phyloP scores from a whole-genome alignment of 1,139 yeast species.

The Diutina mesorugosa region DNA sequence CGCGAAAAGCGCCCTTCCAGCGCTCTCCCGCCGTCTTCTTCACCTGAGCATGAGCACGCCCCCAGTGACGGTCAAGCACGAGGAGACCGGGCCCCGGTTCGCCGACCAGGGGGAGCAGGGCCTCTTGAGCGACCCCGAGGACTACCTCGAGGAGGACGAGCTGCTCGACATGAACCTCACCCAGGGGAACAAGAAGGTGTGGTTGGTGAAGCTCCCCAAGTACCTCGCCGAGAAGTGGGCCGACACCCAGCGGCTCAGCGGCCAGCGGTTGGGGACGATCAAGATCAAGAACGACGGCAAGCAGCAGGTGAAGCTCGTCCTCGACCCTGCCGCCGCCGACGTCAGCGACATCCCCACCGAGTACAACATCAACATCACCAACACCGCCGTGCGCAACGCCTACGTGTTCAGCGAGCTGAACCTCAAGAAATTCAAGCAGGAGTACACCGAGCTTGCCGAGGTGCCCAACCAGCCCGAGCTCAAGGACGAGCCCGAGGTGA shows the following conservation, averaged over 20 bases:
- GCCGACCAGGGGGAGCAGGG: conserved; percentile 5
- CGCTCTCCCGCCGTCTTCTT: not conserved
- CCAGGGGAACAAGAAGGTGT: conserved; percentile 53
- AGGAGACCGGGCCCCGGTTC: not conserved
- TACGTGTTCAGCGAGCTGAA: conserved; percentile 88
- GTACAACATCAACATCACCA: conserved; percentile 67
- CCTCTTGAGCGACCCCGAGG: conserved; percentile 34
- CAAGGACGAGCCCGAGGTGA: conserved; percentile 13
- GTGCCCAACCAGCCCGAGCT: conserved; percentile 36
- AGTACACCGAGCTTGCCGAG: conserved; percentile 34
- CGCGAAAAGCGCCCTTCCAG: not conserved
- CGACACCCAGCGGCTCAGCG: conserved; percentile 45
- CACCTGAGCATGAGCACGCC: not conserved
- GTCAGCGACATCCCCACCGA: conserved; percentile 52
- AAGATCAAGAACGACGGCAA: conserved; percentile 39
- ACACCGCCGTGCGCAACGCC: conserved; percentile 71
- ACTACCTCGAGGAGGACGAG: conserved; percentile 40
- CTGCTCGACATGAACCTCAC: conserved; percentile 49
- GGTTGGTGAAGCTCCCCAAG: conserved; percentile 87
- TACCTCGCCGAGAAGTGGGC: conserved; percentile 79
- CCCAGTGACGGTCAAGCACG: not conserved
- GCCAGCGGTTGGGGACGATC: conserved; percentile 73
- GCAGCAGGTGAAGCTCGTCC: conserved; percentile 43
- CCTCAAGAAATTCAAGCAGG: conserved; percentile 53
- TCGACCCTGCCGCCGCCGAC: conserved; percentile 29